phyloP scores from a whole-genome alignment of 345 rosid genomes.

The Sonneratia alba region DNA sequence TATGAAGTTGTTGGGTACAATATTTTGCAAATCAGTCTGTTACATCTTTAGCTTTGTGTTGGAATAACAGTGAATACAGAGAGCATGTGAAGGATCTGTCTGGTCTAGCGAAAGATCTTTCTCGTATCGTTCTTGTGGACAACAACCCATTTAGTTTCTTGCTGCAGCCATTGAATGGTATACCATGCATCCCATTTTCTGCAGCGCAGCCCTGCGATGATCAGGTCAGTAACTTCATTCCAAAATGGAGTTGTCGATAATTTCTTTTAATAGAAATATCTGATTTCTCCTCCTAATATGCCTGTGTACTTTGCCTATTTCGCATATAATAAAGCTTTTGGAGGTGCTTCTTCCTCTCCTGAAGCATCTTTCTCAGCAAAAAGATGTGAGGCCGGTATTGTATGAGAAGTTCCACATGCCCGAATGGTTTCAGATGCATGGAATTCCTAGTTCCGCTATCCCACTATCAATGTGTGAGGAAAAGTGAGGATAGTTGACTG shows the following conservation, averaged over 20 bases:
- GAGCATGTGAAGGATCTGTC: conserved; percentile 59
- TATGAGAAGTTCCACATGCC: conserved; percentile 33
- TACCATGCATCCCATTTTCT: conserved; percentile 51
- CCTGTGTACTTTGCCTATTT: background rate
- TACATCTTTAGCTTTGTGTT: background rate
- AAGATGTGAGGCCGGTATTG: conserved; percentile 29
- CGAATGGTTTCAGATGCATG: conserved; percentile 49
- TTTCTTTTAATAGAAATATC: background rate
- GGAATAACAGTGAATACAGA: conserved; percentile 24
- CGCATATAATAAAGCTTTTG: conserved; percentile 24
- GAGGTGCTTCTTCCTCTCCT: conserved; percentile 37
- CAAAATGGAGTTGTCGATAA: background rate
- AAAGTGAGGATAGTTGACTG: background rate
- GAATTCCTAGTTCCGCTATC: conserved; percentile 22
- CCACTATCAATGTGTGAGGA: conserved; percentile 2
- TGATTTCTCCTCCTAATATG: background rate
- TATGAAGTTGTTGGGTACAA: background rate
- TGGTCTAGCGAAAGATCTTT: conserved; percentile 34
- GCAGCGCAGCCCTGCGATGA: conserved; percentile 36
- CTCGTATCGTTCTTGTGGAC: conserved; percentile 44
- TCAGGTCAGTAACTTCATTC: conserved; percentile 20
- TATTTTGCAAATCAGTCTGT: background rate
- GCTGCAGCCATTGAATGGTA: conserved; percentile 58
- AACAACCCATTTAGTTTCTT: conserved; percentile 62
- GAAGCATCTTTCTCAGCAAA: conserved; percentile 33